These are phyloP conservation scores for Phytopythium kandeliae DNA, from an alignment of 352 stramenopile species.

Conservation along the genomic window DNA sequence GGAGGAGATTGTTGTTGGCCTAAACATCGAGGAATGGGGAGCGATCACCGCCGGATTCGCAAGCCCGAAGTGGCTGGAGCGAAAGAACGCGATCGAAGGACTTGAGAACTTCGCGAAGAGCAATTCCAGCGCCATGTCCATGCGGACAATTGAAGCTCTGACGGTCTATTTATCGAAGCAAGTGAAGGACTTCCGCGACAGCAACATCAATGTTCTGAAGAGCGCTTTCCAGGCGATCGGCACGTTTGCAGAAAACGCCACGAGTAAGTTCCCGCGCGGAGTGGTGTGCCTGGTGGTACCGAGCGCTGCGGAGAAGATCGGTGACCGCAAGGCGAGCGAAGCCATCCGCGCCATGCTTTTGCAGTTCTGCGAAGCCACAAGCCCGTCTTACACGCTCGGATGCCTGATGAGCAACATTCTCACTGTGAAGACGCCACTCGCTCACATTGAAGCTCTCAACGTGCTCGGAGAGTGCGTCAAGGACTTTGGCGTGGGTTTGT, in stretches of 20 bases:
- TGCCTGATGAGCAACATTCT: conserved; percentile 74
- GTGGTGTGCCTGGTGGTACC: conserved; percentile 70
- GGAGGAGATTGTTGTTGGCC: conserved; percentile 40
- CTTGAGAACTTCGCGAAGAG: conserved; percentile 54
- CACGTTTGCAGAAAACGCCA: conserved; percentile 52
- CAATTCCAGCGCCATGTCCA: conserved; percentile 46
- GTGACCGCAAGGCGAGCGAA: conserved; percentile 74
- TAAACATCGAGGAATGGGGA: conserved; percentile 58
- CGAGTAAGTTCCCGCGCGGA: conserved; percentile 61
- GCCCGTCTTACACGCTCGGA: conserved; percentile 66
- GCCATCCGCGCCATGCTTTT: conserved; percentile 66
- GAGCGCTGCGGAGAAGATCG: conserved; percentile 75
- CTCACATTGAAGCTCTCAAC: conserved; percentile 60
- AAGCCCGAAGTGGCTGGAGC: conserved; percentile 80
- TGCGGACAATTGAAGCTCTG: conserved; percentile 67
- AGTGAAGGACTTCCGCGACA: conserved; percentile 87
- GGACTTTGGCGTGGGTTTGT: conserved; percentile 72
- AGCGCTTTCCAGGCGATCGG: conserved; percentile 79
- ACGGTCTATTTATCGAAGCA: conserved; percentile 66
- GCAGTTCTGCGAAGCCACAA: conserved; percentile 67
- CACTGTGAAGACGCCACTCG: conserved; percentile 73
- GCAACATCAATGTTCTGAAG: conserved; percentile 86
- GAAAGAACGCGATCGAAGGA: conserved; percentile 68
- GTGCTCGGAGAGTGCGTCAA: conserved; percentile 64
- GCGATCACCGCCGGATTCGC: conserved; percentile 51